Conservation (phyloP, 441 rosid species). For the Bruguiera hainesii region DNA sequence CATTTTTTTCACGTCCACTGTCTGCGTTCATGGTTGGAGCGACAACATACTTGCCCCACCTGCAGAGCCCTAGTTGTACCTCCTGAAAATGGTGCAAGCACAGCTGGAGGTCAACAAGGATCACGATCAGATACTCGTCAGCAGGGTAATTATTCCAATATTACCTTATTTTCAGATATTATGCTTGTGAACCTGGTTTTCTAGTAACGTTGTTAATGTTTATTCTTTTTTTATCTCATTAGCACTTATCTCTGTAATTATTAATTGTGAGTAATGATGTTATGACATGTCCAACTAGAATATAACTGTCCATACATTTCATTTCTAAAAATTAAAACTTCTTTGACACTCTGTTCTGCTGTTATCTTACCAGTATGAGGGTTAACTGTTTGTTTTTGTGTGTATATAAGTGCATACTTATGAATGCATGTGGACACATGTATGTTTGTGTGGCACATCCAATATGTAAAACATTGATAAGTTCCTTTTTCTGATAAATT, state of each 20-base stretch:
- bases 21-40: constrained; percentile 96
- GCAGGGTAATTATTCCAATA: constrained; percentile 45
- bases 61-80: constrained; percentile 95
- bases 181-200: not conserved
- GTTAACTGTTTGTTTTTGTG: not conserved
- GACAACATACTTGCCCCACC: constrained; percentile 97
- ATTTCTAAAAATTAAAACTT: too few species aligned
- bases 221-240: too few species aligned
- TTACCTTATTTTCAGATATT: not conserved
- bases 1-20: constrained; percentile 98
- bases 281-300: too few species aligned
- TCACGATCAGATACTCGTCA: constrained; percentile 47
- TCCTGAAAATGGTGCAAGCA: constrained; percentile 55
- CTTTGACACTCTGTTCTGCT: too few species aligned
- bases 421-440: not conserved
- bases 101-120: constrained; percentile 54
- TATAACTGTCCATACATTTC: too few species aligned
- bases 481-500: not conserved
- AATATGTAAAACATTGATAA: not conserved
- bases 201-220: too few species aligned
- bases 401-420: not conserved
- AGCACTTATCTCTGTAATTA: too few species aligned
- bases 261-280: too few species aligned
- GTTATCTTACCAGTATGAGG: too few species aligned
- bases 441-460: not conserved